phyloP scores from a whole-genome alignment of 768 basidiomycete genomes.

The Mycena epipterygia region DNA sequence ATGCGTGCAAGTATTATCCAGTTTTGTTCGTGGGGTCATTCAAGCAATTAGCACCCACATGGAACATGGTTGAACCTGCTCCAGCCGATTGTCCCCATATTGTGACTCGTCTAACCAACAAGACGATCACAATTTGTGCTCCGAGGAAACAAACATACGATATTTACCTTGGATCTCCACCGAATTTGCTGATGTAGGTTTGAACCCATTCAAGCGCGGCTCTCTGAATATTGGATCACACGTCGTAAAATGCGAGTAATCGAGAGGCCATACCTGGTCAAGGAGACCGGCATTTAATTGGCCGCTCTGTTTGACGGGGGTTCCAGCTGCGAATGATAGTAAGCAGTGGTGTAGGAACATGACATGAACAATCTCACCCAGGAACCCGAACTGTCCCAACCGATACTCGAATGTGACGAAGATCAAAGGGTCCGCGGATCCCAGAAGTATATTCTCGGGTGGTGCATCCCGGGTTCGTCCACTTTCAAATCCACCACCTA shows the following conservation, averaged over 20 bases:
- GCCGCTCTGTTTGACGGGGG: conserved; percentile 49
- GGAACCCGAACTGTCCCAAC: conserved; percentile 57
- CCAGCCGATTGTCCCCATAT: conserved; percentile 61
- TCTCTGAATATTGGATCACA: conserved; percentile 38
- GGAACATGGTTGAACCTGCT: conserved; percentile 58
- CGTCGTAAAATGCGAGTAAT: neutral
- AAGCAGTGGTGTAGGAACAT: neutral
- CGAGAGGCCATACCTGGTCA: conserved; percentile 32
- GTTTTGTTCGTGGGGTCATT: neutral
- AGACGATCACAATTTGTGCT: too few species aligned
- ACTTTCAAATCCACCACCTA: conserved; percentile 59
- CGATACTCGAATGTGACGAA: conserved; percentile 58
- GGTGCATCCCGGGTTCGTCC: conserved; percentile 51
- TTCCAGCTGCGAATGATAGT: conserved; percentile 45
- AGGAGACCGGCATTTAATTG: conserved; percentile 54
- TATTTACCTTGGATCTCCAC: conserved; percentile 51
- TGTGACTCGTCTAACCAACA: conserved; percentile 51
- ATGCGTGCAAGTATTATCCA: neutral
- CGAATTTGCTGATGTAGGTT: conserved; percentile 52
- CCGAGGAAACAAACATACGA: too few species aligned
- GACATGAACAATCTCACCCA: conserved; percentile 43
- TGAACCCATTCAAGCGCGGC: conserved; percentile 56
- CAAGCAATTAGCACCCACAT: conserved; percentile 44
- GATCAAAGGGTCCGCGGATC: conserved; percentile 46
- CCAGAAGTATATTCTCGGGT: conserved; percentile 48